Base-by-base conservation (phyloP, 176 grass and related monocot species). In the Musa itinerans region DNA sequence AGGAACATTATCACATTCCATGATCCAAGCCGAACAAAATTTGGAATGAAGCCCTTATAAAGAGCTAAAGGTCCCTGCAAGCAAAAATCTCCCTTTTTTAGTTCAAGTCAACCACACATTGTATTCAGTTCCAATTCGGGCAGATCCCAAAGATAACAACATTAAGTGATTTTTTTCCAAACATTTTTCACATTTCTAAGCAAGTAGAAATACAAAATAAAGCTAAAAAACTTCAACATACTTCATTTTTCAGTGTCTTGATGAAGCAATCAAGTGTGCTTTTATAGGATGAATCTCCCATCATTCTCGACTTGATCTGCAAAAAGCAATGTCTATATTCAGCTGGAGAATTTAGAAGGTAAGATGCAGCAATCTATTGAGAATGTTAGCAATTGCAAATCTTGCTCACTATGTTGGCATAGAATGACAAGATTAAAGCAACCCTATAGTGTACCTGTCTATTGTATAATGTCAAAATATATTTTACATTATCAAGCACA, bases 1-100 rank as follows among this genome's bases (percentile, higher is more conserved):
- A 98, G 89, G 78, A 94, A 98, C 95, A 98, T 98, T 69, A 98
- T 91, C 78, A 98, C 95, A 77, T 98, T 98, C 95, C 95, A 98
- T 53, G 95, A 98, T 81, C 95, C 95, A 63, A 91, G 65, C 54
- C 90, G 87, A 80, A 83, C 88, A 93, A 99, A 94, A 76, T 99
- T 94, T 71, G 90, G 86, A 43, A 98, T 78, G 67, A 98, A 91
- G 4, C 90, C 90, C 69, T 98, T 93, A 79, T 98, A 98, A 68
- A 98, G 91, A 76, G 95, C 90, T 64, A 91, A 80, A 80, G 80
- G 88, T 55, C 95, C 95, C 90, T 98, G 76, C 69, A 90, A 22
- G 21, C 54, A 66, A 10, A 82, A 74, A 78, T 12, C 11, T 7
- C 10, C 15, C 24, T 53, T 23, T 72, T 10, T 67, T 34, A 22